Evolutionary conservation across 768 basidiomycete genomes (phyloP), one percentile per base, ranked within the genome.

Genomic region (Suillus hirtellus): DNA sequence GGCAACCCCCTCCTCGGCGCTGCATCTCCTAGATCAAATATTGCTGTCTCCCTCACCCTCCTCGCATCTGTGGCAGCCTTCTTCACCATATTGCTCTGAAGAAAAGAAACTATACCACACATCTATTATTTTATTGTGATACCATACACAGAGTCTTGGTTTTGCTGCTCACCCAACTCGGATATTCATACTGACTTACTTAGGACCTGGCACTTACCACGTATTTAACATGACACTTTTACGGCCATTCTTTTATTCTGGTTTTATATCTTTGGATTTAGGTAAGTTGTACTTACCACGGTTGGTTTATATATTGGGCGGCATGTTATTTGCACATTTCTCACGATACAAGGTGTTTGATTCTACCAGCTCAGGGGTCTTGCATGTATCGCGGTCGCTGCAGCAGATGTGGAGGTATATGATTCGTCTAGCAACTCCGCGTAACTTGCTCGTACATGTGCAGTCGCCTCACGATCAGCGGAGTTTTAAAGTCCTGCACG

Each of bases 21-120:
- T 12, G 64, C 66, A 12, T 40, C 63, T 27, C 44, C 64, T 0
- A 65, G 63, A 27, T 42, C 34, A 24, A 54, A 46, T 19, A 37
- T 69, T 37, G 71, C 68, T n/a, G 43, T 63, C 34, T 63, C 70
- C 4, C 44, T 70, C 3, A 38, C 54, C n/a, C 24, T 75, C 19
- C 31, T 55, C 21, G 17, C 52, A 31, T 50, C 64, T 19, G 60
- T 73, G 40, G 7, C 64, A n/a, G 59, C 65, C 21, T 65, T 42
- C 35, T 44, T 69, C 27, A 27, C 62, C 31, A 3, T 66, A 38
- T 14, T 42, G 7, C 17, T 73, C 19, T 71, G 47, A 62, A 27
- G 11, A 47, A 15, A 31, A 31, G 35, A 31, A 21, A 52, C 12
- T 40, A 58, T 58, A 56, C 37, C 38, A 24, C 38, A 24, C 9